Percentiles rank a stretch among this genome's conserved stretches.
These are phyloP conservation scores for Mortierella polycephala DNA, from an alignment of 371 early-diverging fungal species.

Conservation along the genomic window DNA sequence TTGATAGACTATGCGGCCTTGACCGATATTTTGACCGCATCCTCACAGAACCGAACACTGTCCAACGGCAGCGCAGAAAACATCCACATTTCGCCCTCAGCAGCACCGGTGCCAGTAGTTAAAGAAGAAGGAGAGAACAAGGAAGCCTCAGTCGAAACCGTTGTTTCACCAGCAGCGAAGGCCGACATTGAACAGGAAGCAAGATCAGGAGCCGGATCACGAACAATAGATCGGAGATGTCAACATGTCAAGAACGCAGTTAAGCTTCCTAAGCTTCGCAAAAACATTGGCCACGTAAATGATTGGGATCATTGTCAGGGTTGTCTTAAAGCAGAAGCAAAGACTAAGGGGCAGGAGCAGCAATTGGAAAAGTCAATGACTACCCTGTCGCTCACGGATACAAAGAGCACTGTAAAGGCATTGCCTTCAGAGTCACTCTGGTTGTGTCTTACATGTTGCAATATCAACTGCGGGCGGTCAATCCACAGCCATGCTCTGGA, in stretches of 20 bases:
- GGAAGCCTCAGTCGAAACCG: too few relatives aligned
- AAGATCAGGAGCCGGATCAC: background rate
- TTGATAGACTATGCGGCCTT: conserved; percentile 17
- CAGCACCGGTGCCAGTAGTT: background rate
- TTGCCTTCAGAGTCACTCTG: conserved; percentile 36
- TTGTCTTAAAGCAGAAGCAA: conserved; percentile 9
- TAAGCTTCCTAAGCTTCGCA: conserved; percentile 20
- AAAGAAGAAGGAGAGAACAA: too few relatives aligned
- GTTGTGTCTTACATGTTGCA: conserved; percentile 52
- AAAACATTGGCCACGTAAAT: conserved; percentile 14
- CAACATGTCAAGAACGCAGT: conserved; percentile 37
- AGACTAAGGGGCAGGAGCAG: conserved; percentile 14
- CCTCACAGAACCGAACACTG: conserved; percentile 1
- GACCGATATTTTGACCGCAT: conserved; percentile 19
- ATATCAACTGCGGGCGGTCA: conserved; percentile 49
- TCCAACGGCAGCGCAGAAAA: background rate
- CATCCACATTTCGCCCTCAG: background rate
- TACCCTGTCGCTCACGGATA: background rate
- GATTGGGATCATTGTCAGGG: conserved; percentile 46
- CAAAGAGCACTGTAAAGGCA: conserved; percentile 5
- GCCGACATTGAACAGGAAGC: background rate
- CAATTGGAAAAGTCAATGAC: conserved; percentile 5
- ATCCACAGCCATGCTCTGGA: conserved; percentile 30
- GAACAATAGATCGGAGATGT: conserved; percentile 20
- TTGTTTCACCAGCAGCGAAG: too few relatives aligned